Evolutionary conservation across 495 filamentous ascomycete species (phyloP).

Genomic region (Penicillium arizonense): DNA sequence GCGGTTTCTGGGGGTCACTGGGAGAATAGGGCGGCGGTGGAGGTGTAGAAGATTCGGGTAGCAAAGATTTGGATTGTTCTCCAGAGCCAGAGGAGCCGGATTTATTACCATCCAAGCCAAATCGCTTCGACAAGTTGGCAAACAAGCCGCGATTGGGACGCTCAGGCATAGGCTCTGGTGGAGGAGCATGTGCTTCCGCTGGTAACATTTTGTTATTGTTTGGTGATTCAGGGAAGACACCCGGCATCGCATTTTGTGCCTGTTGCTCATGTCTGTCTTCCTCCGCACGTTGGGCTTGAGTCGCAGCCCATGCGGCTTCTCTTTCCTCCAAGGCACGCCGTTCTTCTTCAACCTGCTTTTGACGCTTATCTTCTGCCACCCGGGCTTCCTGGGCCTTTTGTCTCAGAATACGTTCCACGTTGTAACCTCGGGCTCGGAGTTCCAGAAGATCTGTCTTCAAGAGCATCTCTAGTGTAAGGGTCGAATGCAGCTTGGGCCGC

Average conservation of each 20-base stretch:
- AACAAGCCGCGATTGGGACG: constrained; percentile 56
- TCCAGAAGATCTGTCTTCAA: constrained; percentile 77
- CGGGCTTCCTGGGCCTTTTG: constrained; percentile 80
- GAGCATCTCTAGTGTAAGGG: constrained; percentile 82
- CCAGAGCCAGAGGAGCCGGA: constrained; percentile 22
- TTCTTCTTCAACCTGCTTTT: constrained; percentile 76
- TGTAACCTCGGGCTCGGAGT: constrained; percentile 81
- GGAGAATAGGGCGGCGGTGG: constrained; percentile 46
- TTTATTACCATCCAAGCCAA: constrained; percentile 58
- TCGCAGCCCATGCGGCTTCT: constrained; percentile 52
- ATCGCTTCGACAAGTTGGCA: constrained; percentile 58
- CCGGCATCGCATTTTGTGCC: constrained; percentile 57
- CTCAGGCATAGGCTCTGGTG: constrained; percentile 27
- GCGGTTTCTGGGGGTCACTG: constrained; percentile 36
- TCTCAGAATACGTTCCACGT: constrained; percentile 87
- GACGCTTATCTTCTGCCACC: constrained; percentile 77
- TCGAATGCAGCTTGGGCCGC: constrained; percentile 81
- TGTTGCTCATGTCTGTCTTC: constrained; percentile 28
- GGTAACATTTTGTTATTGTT: constrained; percentile 38
- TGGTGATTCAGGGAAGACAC: constrained; percentile 63
- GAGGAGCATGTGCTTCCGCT: constrained; percentile 21
- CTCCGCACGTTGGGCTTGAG: constrained; percentile 31
- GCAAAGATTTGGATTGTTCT: constrained; percentile 26
- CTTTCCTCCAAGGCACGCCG: constrained; percentile 59
- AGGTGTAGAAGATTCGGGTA: constrained; percentile 24